A percentile compares a stretch with the other conserved stretches of the same genome.
These are phyloP conservation scores for Haemoproteus tartakovskyi DNA, from an alignment of 169 alveolate genomes.

Conservation along the genomic window DNA sequence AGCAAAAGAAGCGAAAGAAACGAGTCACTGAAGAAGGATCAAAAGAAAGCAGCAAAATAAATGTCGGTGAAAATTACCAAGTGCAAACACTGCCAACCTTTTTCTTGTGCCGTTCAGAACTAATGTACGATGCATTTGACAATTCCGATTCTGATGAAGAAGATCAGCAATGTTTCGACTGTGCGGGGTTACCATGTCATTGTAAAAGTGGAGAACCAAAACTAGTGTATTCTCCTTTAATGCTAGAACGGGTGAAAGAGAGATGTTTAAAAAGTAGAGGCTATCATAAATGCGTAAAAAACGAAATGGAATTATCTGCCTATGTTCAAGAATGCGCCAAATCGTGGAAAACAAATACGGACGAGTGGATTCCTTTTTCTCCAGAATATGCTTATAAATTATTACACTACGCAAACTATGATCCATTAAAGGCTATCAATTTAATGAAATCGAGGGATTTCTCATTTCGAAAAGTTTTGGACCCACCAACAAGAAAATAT, in stretches of 20 bases:
- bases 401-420: conserved; percentile 85
- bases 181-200: conserved; percentile 57
- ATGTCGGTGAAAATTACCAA: conserved; percentile 81
- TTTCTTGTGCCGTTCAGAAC: conserved; percentile 68
- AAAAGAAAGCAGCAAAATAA: conserved; percentile 76
- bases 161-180: conserved; percentile 16
- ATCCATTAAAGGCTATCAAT: conserved; percentile 84
- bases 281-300: conserved; percentile 49
- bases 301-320: conserved; percentile 75
- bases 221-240: conserved; percentile 55
- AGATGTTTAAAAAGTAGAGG: conserved; percentile 49
- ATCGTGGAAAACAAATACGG: conserved; percentile 81
- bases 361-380: conserved; percentile 87
- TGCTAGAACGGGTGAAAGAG: conserved; percentile 50
- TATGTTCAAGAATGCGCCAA: conserved; percentile 83
- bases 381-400: conserved; percentile 87
- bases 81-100: conserved; percentile 84
- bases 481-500: conserved; percentile 83
- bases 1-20: conserved; percentile 71
- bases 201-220: conserved; percentile 47
- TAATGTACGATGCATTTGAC: conserved; percentile 50
- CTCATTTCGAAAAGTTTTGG: conserved; percentile 74
- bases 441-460: conserved; percentile 69
- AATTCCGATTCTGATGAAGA: conserved; percentile 39
- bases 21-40: conserved; percentile 79